Evolutionary conservation across 2,329 filamentous ascomycete species (phyloP).

Genomic region (Ceratocystis harringtonii): DNA sequence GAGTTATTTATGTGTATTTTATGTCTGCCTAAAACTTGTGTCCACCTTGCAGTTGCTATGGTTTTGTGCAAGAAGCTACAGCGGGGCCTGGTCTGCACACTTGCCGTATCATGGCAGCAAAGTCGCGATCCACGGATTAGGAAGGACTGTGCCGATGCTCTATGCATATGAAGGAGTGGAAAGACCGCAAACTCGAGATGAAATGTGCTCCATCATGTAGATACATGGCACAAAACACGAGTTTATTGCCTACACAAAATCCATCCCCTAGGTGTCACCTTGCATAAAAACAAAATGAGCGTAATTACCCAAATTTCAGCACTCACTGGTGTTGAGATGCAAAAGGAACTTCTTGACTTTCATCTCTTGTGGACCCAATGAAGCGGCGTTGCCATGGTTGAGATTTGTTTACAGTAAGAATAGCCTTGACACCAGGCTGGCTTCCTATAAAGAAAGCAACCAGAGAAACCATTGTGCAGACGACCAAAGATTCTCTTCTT

Average conservation of each 20-base stretch:
- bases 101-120: not conserved
- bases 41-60: not conserved
- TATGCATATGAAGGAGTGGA: not conserved
- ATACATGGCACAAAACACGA: not conserved
- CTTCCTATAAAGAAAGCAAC: not conserved
- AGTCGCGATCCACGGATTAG: not conserved
- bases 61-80: not conserved
- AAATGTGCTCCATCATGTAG: not conserved
- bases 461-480: not conserved
- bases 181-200: not conserved
- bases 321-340: not conserved
- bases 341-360: not conserved
- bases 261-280: not conserved
- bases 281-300: slow-evolving; percentile 2
- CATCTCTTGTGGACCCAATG: not conserved
- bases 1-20: not conserved
- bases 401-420: not conserved
- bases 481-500: too few relatives aligned
- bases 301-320: not conserved
- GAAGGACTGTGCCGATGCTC: not conserved
- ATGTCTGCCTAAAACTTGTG: not conserved
- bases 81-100: not conserved
- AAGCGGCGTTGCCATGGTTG: not conserved
- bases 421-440: not conserved
- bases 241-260: not conserved